phyloP scores from a whole-genome alignment of 495 filamentous ascomycete species.

The Penicillium dipodomyicola region DNA sequence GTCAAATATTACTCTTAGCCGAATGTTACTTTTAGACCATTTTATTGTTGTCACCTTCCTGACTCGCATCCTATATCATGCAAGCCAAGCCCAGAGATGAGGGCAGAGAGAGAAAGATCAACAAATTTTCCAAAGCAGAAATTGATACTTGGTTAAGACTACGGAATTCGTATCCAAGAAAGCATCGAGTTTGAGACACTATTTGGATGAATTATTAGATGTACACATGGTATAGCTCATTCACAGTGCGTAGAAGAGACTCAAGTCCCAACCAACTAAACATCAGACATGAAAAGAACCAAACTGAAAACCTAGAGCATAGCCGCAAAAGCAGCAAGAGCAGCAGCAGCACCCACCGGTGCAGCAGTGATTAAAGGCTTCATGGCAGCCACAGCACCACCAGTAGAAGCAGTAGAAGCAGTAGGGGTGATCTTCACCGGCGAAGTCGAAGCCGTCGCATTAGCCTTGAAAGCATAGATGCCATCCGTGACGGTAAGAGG shows the following conservation, averaged over 20 bases:
- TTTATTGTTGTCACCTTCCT: not conserved
- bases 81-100: not conserved
- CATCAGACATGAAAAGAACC: not conserved
- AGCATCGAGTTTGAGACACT: constrained; percentile 7
- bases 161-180: not conserved
- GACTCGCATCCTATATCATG: not conserved
- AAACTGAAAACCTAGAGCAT: not conserved
- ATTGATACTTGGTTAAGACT: not conserved
- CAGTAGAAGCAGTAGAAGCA: constrained; percentile 3
- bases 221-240: not conserved
- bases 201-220: not conserved
- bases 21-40: too few relatives aligned
- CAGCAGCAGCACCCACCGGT: constrained; percentile 17
- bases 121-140: not conserved
- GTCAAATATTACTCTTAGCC: not conserved
- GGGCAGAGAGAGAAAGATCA: not conserved
- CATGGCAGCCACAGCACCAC: constrained; percentile 4
- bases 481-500: constrained; percentile 15
- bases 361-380: constrained; percentile 21
- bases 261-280: not conserved
- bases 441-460: constrained; percentile 6
- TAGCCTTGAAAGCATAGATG: constrained; percentile 1
- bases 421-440: constrained; percentile 9
- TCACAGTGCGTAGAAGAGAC: not conserved
- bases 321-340: constrained; percentile 1